Evolutionary conservation across 495 filamentous ascomycete species (phyloP), one percentile per base, ranked within the genome.

Genomic region (Polyplosphaeria fusca): DNA sequence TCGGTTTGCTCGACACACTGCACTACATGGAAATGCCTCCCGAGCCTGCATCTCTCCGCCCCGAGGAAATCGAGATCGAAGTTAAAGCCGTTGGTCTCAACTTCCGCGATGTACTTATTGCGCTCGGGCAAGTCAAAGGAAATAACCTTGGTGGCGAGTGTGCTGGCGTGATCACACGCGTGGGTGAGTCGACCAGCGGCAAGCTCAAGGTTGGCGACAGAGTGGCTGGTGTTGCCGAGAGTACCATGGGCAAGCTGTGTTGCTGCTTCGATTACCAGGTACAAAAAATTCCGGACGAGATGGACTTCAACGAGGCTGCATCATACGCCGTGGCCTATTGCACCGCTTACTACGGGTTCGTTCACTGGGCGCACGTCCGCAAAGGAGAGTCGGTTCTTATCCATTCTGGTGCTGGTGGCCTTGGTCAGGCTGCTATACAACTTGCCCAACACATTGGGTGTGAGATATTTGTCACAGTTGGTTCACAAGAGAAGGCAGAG

Each of bases 151-250:
- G 56, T 5, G 28, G 23, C 27, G 56, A 60, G 26, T 19, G n/a
- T 25, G 13, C 42, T 45, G 50, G 58, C 2, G 25, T 61, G 14
- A 52, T 55, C 22, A 41, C 44, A 2, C 27, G 45, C 7, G 46
- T 55, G 12, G 45, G 45, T 14, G 9, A 5, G 2, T 42, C 39
- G 19, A 42, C 39, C 5, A 42, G 39, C 19, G 18, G 14, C 12
- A 18, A 22, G 26, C 71, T 63, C 12, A 42, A 64, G 0, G 74
- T 80, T 68, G 61, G 61, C 13, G 61, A 61, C 35, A 25, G 57
- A 2, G 71, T 77, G 7, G 9, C 71, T 23, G 73, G 44, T 23
- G 58, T 64, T 32, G 54, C 22, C 20, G 23, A 47, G 45, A 47
- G 16, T 19, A 14, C 23, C 14, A 27, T 30, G 23, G 20, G 27